Evolutionary conservation across 176 grass and related monocot genomes (phyloP).

Genomic region (Elymus sibiricus): DNA sequence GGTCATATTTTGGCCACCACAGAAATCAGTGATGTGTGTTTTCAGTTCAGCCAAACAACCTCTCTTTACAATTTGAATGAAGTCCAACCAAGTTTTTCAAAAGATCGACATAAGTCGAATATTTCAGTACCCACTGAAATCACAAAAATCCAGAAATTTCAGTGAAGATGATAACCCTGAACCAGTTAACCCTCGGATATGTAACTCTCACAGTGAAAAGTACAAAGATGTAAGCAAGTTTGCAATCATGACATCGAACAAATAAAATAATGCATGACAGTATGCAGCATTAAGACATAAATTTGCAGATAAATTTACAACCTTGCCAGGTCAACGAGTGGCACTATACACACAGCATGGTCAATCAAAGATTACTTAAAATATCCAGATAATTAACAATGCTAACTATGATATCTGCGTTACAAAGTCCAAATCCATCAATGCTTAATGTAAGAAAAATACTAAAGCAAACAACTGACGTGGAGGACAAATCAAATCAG

Average conservation of each 20-base stretch:
- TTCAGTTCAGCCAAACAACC: neutral
- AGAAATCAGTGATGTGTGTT: neutral
- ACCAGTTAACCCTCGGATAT: neutral
- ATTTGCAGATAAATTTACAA: neutral
- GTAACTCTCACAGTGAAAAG: neutral
- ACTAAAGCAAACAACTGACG: neutral
- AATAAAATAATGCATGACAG: no score
- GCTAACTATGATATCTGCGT: no score
- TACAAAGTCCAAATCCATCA: no score
- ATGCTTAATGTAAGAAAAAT: neutral
- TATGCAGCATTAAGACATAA: no score
- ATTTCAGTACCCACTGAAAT: neutral
- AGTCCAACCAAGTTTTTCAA: no score
- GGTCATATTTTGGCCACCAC: neutral
- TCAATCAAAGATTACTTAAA: no score
- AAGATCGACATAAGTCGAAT: neutral
- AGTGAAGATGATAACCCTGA: neutral
- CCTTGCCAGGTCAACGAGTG: neutral
- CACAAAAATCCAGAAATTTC: neutral
- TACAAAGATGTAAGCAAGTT: no score
- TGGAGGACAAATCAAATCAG: neutral
- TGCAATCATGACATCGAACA: no score
- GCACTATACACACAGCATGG: neutral
- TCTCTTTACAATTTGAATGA: no score
- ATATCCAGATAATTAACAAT: no score